Base-by-base conservation (phyloP, 495 filamentous ascomycete genomes). In the Cryomyces minteri region DNA sequence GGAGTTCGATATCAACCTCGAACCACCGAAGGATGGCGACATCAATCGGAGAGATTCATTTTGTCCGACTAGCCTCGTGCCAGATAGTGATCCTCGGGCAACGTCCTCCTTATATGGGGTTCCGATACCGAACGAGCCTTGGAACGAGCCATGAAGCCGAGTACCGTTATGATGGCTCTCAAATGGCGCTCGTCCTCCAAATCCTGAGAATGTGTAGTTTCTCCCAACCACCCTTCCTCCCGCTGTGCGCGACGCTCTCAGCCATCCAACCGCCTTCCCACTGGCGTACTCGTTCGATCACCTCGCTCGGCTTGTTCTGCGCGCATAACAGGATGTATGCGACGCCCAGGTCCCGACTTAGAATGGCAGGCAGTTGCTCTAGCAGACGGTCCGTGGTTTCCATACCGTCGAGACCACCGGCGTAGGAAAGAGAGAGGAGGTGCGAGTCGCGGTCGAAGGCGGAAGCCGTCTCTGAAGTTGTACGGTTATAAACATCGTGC, bases 171-270 rank as follows among this genome's bases (percentile, higher is more conserved):
- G 18, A 25, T 25, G 18, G 18, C 18, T 25, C 2, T 25, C 18
- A 25, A 25, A 2, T 25, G 18, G 18, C 18, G 18, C 34, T 38
- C 34, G 9, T 67, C 8, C 58, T 46, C 79, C 80, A 88, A 51
- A 90, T 82, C 60, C 86, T 74, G 44, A 92, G 59, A 56, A 90
- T 77, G 49, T 80, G 75, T 60, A 92, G 63, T 60, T 76, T 88
- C 66, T 98, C 90, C 88, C 90, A 94, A 0, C 88, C 88, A 32
- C 77, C 90, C 58, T 77, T 67, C 68, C 75, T 82, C 43, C 88
- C 90, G 64, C 84, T 94, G 32, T 67, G 71, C 37, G 82, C 82
- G 8, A 88, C 86, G n/a, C 70, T 81, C 63, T 86, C 80, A 1
- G 72, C 84, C 40, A 50, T 65, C 88, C 87, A 94, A 38, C 3